Conservation (phyloP, 768 basidiomycete genomes). For the Mycena vitilis region DNA sequence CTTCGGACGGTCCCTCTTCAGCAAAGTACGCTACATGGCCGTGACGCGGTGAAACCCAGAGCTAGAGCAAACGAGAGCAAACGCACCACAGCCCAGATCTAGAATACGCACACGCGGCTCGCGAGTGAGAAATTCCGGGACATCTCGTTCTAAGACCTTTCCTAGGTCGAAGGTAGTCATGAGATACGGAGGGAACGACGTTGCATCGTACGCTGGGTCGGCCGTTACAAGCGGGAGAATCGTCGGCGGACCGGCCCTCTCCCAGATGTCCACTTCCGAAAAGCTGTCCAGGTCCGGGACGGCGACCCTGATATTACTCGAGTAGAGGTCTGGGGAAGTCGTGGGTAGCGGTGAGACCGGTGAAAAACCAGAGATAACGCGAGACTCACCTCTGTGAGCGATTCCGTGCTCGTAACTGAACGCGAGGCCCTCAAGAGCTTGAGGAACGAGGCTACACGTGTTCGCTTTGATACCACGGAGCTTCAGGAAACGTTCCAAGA, state of each 20-base stretch:
- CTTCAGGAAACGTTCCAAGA: neutral
- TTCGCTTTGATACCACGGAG: neutral
- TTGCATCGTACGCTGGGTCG: slow-evolving; percentile 2
- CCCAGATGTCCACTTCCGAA: slow-evolving; percentile 1
- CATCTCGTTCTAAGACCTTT: neutral
- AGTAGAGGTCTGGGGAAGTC: neutral
- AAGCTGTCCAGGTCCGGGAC: slow-evolving; percentile 7
- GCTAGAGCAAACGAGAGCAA: neutral
- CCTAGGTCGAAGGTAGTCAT: neutral
- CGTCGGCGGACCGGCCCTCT: neutral
- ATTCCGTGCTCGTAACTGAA: slow-evolving; percentile 10
- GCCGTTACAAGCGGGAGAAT: neutral
- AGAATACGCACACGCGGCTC: slow-evolving; percentile 6
- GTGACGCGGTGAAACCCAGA: neutral
- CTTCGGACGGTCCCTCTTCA: neutral
- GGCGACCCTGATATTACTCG: slow-evolving; percentile 8
- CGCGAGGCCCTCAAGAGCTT: slow-evolving; percentile 4
- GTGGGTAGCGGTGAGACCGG: neutral
- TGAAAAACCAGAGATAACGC: neutral
- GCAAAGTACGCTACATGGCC: slow-evolving; percentile 5
- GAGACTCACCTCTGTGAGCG: slow-evolving; percentile 9
- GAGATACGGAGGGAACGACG: slow-evolving; percentile 15
- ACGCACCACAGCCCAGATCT: slow-evolving; percentile 8
- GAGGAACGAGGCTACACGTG: neutral
- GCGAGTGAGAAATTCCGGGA: neutral